Evolutionary conservation across 306 rosid genomes (phyloP).

Genomic region (Nissolia schottii): DNA sequence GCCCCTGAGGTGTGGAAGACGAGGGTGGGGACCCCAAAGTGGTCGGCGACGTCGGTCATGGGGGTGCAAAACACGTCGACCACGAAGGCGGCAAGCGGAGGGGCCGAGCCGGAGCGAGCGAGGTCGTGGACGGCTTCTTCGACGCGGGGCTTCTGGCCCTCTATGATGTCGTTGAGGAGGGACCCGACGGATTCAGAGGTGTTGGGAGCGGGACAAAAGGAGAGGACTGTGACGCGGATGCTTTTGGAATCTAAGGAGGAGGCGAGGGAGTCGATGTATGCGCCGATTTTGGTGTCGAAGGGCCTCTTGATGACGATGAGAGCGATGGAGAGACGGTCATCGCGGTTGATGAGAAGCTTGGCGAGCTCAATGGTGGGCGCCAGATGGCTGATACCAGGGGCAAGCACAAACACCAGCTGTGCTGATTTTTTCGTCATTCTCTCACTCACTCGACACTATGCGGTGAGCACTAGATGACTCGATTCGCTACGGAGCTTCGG

Average conservation of each 20-base stretch:
- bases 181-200: neutral
- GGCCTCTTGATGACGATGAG: conserved; percentile 30
- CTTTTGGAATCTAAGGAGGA: neutral
- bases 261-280: conserved; percentile 4
- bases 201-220: neutral
- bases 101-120: neutral
- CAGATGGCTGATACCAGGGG: conserved; percentile 41
- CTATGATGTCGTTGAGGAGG: neutral
- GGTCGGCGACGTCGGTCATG: conserved; percentile 48
- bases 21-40: conserved; percentile 42
- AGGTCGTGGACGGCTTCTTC: conserved; percentile 21
- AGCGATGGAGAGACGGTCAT: conserved; percentile 35
- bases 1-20: conserved; percentile 42
- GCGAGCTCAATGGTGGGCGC: conserved; percentile 41
- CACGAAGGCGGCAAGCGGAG: conserved; percentile 46
- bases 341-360: conserved; percentile 39
- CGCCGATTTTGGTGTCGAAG: neutral
- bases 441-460: too few species aligned
- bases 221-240: conserved; percentile 31
- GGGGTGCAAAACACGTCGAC: conserved; percentile 56
- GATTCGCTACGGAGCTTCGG: too few species aligned
- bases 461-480: too few species aligned
- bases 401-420: conserved; percentile 44
- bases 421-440: too few species aligned
- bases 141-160: conserved; percentile 25